Percentiles rank a stretch among this genome's conserved stretches.
phyloP scores from a whole-genome alignment of 2,329 filamentous ascomycete species.

The Trichoderma endophyticum region DNA sequence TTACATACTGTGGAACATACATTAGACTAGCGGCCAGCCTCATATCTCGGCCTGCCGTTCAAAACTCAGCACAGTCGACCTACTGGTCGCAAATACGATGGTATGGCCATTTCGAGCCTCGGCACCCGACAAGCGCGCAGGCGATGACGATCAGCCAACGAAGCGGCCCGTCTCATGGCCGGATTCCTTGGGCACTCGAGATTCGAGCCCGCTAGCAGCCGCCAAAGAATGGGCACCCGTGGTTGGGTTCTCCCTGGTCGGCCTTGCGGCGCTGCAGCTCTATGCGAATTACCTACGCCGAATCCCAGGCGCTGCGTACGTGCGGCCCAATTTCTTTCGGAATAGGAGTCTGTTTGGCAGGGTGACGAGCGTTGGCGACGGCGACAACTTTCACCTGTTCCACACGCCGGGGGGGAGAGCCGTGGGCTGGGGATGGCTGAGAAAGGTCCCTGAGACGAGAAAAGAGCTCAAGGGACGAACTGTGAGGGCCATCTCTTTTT shows the following conservation, averaged over 20 bases:
- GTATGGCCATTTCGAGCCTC: constrained; percentile 41
- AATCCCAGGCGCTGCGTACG: constrained; percentile 72
- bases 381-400: constrained; percentile 90
- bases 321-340: constrained; percentile 72
- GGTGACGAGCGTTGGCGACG: constrained; percentile 93
- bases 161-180: constrained; percentile 38
- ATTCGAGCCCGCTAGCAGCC: constrained; percentile 31
- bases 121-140: constrained; percentile 25
- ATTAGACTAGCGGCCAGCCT: background rate
- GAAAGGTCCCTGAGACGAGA: constrained; percentile 66
- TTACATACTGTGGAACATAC: background rate
- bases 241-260: constrained; percentile 37
- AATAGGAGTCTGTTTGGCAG: constrained; percentile 74
- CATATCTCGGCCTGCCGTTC: background rate
- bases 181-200: constrained; percentile 33
- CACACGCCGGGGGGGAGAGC: constrained; percentile 90
- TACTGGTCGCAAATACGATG: constrained; percentile 36
- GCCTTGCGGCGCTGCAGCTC: constrained; percentile 44
- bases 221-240: constrained; percentile 41
- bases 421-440: constrained; percentile 89
- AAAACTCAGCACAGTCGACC: constrained; percentile 21
- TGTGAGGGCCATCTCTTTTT: constrained; percentile 45
- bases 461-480: constrained; percentile 73
- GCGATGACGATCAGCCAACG: constrained; percentile 24
- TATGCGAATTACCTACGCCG: constrained; percentile 79